Conservation (phyloP, 148 eudicot species). For the Nyssa sinensis region DNA sequence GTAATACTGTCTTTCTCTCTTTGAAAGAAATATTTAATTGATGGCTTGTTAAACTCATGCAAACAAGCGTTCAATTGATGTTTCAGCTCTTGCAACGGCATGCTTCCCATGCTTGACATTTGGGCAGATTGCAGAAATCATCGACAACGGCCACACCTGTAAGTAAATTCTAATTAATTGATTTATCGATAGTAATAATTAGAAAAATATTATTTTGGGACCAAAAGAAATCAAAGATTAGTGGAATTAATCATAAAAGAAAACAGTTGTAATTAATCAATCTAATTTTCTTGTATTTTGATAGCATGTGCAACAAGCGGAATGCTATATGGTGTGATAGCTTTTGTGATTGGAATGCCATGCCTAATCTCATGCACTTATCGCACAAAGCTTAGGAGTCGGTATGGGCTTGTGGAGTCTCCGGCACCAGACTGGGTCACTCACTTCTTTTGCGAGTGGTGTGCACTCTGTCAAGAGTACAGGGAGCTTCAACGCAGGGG, state of each 20-base stretch:
- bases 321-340: constrained; percentile 8
- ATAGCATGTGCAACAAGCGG: constrained; percentile 30
- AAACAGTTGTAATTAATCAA: too few species aligned
- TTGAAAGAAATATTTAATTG: too few species aligned
- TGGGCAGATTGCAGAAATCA: constrained; percentile 28
- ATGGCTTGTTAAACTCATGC: neutral
- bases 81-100: constrained; percentile 21
- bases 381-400: constrained; percentile 19
- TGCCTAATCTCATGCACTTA: constrained; percentile 27
- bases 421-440: constrained; percentile 22
- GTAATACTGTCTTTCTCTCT: constrained; percentile 9
- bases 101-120: constrained; percentile 27
- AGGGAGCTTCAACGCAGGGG: constrained; percentile 24
- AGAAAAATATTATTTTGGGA: too few species aligned
- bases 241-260: too few species aligned
- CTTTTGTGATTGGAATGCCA: constrained; percentile 11
- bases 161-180: constrained; percentile 7
- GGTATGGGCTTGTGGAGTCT: constrained; percentile 15
- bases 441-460: constrained; percentile 26
- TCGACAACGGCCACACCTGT: constrained; percentile 22
- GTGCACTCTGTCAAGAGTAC: constrained; percentile 34
- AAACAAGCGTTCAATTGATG: neutral
- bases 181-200: too few species aligned
- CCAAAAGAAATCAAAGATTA: too few species aligned
- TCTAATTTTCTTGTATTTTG: too few species aligned